A percentile compares a stretch with the other conserved stretches of the same genome.
phyloP scores from a whole-genome alignment of 78 protist species.

The Andalucia godoyi region DNA sequence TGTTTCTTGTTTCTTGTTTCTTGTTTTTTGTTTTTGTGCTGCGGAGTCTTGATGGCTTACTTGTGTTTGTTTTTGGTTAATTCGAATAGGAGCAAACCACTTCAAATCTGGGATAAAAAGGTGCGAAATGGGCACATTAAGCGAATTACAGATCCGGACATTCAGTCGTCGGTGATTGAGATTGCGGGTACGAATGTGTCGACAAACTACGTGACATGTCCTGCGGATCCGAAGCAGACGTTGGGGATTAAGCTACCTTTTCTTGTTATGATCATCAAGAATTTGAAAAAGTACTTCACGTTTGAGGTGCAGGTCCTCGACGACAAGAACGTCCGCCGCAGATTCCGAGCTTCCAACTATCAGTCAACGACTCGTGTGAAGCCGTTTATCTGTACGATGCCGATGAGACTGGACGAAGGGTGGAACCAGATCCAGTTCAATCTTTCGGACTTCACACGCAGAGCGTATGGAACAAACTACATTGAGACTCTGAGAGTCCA shows the following conservation, averaged over 20 bases:
- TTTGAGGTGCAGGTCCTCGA: constrained; percentile 93
- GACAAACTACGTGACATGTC: constrained; percentile 78
- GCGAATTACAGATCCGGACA: constrained; percentile 84
- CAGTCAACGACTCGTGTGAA: constrained; percentile 82
- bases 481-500: constrained; percentile 82
- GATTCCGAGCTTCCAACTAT: constrained; percentile 92
- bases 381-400: constrained; percentile 93
- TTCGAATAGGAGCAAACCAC: constrained; percentile 75
- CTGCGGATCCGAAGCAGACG: constrained; percentile 64
- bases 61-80: neutral
- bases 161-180: constrained; percentile 82
- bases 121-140: constrained; percentile 79
- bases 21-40: too few relatives aligned
- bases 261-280: constrained; percentile 85
- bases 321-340: constrained; percentile 70
- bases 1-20: too few relatives aligned
- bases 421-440: constrained; percentile 96
- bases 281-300: constrained; percentile 82
- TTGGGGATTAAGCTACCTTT: constrained; percentile 93
- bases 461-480: constrained; percentile 91
- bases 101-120: constrained; percentile 85
- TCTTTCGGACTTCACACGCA: constrained; percentile 77
- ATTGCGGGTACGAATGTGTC: constrained; percentile 73
- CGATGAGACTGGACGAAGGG: constrained; percentile 91
- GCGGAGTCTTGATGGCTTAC: neutral